Percentiles rank a stretch among this genome's conserved stretches.
phyloP scores from a whole-genome alignment of 2,329 filamentous ascomycete genomes.

The Trichoderma guizhouense region DNA sequence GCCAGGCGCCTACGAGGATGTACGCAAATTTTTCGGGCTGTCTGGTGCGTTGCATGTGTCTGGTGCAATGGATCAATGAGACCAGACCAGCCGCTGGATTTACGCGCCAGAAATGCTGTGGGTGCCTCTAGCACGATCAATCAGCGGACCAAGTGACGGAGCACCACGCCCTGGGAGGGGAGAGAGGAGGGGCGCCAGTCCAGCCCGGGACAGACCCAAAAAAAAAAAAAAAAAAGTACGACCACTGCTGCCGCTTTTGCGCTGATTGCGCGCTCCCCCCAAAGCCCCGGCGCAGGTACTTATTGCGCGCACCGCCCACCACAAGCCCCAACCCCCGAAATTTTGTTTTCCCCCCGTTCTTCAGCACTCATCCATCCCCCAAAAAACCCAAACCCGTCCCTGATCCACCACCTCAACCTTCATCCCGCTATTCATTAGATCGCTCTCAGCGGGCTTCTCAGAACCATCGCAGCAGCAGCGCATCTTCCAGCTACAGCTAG shows the following conservation, averaged over 20 bases:
- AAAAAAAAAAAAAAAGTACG: conserved; percentile 10
- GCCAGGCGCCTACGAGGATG: neutral
- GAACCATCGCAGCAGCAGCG: conserved; percentile 15
- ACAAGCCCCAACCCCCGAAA: conserved; percentile 29
- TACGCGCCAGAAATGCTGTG: conserved; percentile 15
- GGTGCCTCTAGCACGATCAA: conserved; percentile 16
- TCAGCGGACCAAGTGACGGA: conserved; percentile 1
- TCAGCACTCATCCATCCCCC: conserved; percentile 30
- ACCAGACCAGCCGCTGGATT: neutral
- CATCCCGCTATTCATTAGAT: conserved; percentile 17
- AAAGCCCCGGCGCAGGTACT: conserved; percentile 30
- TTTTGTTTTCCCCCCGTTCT: conserved; percentile 30
- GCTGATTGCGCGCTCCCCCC: conserved; percentile 33
- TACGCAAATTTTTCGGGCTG: conserved; percentile 5
- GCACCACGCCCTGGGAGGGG: conserved; percentile 15
- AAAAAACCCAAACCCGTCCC: conserved; percentile 21
- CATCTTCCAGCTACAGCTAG: neutral
- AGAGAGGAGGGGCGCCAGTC: conserved; percentile 16
- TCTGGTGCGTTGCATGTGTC: neutral
- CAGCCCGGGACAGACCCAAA: neutral
- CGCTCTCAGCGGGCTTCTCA: conserved; percentile 15
- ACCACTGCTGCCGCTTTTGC: conserved; percentile 25
- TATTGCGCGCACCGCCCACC: conserved; percentile 37
- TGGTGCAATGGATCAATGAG: neutral
- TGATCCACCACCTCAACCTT: conserved; percentile 22